A percentile compares a stretch with the other conserved stretches of the same genome.
Evolutionary conservation across 345 rosid genomes (phyloP).

Genomic region (Bruguiera sexangula): DNA sequence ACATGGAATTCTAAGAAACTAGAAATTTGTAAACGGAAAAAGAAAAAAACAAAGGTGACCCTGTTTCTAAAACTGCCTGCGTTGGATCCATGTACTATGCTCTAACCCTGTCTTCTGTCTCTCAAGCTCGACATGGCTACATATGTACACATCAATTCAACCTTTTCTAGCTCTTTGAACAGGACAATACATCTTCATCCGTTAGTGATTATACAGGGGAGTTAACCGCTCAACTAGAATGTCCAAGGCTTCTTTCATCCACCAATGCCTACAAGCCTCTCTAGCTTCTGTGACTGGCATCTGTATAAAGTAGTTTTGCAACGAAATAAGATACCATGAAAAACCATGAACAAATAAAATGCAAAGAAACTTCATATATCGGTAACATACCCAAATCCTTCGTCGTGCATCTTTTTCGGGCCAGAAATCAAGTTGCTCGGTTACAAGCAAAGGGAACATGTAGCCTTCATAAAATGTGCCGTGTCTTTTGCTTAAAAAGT

Average conservation of each 20-base stretch:
- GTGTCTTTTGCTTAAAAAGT: constrained; percentile 66
- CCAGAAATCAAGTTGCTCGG: constrained; percentile 72
- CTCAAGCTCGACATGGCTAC: no score
- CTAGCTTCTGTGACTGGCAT: constrained; percentile 65
- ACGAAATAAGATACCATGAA: background rate
- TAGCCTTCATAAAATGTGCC: constrained; percentile 80
- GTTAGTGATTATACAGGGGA: constrained; percentile 23
- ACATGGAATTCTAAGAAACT: no score
- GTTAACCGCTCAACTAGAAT: constrained; percentile 46
- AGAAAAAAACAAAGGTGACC: no score
- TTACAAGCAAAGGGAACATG: constrained; percentile 83
- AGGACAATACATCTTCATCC: constrained; percentile 7
- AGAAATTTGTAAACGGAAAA: no score
- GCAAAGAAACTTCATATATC: background rate
- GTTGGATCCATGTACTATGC: no score
- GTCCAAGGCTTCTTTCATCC: constrained; percentile 94
- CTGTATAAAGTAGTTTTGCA: constrained; percentile 24
- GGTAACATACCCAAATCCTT: constrained; percentile 59
- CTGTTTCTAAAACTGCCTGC: no score
- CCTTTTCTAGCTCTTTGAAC: no score
- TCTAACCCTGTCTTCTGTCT: no score
- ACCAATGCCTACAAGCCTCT: constrained; percentile 74
- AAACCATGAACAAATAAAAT: background rate
- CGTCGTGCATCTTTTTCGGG: constrained; percentile 65
- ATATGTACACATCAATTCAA: no score